These are phyloP conservation scores for Leccinum arenicola DNA, from an alignment of 768 basidiomycete genomes.

Conservation along the genomic window DNA sequence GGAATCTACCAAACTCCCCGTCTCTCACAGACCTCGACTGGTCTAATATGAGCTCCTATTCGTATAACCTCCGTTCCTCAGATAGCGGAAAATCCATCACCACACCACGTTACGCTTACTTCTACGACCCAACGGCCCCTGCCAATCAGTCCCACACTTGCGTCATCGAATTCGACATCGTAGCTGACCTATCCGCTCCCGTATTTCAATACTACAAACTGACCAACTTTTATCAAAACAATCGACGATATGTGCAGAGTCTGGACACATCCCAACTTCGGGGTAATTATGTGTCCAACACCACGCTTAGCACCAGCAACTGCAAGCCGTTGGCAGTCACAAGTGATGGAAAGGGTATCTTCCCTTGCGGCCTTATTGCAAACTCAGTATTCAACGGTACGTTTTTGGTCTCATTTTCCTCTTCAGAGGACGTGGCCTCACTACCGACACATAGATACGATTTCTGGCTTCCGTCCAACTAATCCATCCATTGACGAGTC, in stretches of 20 bases:
- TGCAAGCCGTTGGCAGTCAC: slow-evolving; percentile 83
- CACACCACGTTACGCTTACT: slow-evolving; percentile 74
- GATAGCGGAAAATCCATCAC: slow-evolving; percentile 44
- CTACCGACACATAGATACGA: slow-evolving; percentile 62
- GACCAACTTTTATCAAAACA: slow-evolving; percentile 97
- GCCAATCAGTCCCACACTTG: slow-evolving; percentile 59
- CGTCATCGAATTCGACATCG: slow-evolving; percentile 77
- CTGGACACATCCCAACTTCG: slow-evolving; percentile 80
- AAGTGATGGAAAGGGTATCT: slow-evolving; percentile 56
- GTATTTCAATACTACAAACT: slow-evolving; percentile 96
- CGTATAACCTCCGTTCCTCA: slow-evolving; percentile 62
- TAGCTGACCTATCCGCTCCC: slow-evolving; percentile 65
- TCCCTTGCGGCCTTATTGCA: slow-evolving; percentile 96
- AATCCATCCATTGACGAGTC: slow-evolving; percentile 41
- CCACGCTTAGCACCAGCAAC: slow-evolving; percentile 61
- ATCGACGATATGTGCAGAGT: slow-evolving; percentile 95
- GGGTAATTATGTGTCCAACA: slow-evolving; percentile 56
- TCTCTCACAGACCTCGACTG: slow-evolving; percentile 39
- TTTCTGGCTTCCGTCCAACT: slow-evolving; percentile 53
- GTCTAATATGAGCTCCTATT: slow-evolving; percentile 57
- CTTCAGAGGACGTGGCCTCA: background rate
- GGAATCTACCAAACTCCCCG: slow-evolving; percentile 46
- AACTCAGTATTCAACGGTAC: slow-evolving; percentile 95
- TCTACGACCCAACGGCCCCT: slow-evolving; percentile 46
- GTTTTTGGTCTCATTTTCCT: slow-evolving; percentile 13